Conservation (phyloP, 116 monocot genomes). For the Dioscorea cayenensis region DNA sequence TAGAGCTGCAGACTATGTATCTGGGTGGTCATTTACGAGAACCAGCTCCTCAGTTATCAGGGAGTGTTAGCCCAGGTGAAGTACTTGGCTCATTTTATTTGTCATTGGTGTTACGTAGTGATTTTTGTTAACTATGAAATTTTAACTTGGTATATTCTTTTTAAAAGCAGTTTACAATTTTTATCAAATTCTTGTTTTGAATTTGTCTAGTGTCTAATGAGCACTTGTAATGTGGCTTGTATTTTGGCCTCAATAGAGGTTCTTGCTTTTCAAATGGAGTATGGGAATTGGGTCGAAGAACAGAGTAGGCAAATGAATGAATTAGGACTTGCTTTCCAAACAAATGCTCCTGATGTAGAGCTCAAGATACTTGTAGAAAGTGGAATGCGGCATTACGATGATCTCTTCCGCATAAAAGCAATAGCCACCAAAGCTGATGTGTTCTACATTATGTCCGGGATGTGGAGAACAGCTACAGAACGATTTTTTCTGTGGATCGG, state of each 20-base stretch:
- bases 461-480: slow-evolving; percentile 79
- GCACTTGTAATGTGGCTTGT: not conserved
- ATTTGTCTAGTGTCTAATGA: not conserved
- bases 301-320: slow-evolving; percentile 60
- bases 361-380: slow-evolving; percentile 78
- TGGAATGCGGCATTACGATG: slow-evolving; percentile 61
- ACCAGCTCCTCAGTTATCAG: slow-evolving; percentile 34
- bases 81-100: not conserved
- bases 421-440: slow-evolving; percentile 76
- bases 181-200: not conserved
- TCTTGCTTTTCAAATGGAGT: slow-evolving; percentile 85
- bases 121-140: not conserved
- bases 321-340: slow-evolving; percentile 58
- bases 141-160: not conserved
- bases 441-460: slow-evolving; percentile 90
- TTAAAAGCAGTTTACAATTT: not conserved
- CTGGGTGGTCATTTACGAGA: slow-evolving; percentile 45
- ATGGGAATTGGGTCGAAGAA: slow-evolving; percentile 81
- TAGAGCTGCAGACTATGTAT: slow-evolving; percentile 43
- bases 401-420: slow-evolving; percentile 64
- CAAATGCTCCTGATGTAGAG: slow-evolving; percentile 73
- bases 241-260: slow-evolving; percentile 34
- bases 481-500: slow-evolving; percentile 95
- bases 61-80: slow-evolving; percentile 49
- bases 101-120: not conserved